Base-by-base conservation (phyloP, 78 protist genomes). In the Dictyostelium intermedium region DNA sequence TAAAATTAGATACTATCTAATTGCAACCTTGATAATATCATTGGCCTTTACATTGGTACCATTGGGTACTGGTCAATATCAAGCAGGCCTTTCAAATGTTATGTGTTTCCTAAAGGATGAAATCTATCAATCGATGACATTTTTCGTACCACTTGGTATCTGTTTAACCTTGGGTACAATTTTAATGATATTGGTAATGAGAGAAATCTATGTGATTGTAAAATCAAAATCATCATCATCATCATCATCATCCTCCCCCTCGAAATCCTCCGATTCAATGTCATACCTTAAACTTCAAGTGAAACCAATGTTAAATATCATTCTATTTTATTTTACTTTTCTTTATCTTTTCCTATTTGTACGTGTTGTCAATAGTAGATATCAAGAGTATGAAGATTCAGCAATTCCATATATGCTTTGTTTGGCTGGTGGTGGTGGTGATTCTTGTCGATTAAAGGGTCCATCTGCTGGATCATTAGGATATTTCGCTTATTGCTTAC, bases 71-170 rank as follows among this genome's bases (percentile, higher is more conserved):
- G 41, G 84, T 2, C 61, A 45, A 47, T 45, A 45, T 79, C 61
- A 79, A 23, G 37, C 70, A 25, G 61, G 61, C 30, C 18, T 50
- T 47, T 16, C 45, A 27, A 79, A 45, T 79, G 50, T 47, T 11
- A n/a, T 77, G 53, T 87, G 93, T 78, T 78, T 70, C 79, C 9
- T 87, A 18, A 34, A 61, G n/a, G 43, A 56, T 30, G 70, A 69
- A 34, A 34, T 27, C 20, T 87, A 87, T 87, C 79, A 56, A 34
- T 23, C 16, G 11, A 63, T 60, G 7, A 56, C 60, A 11, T 87
- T 87, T 66, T 87, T 39, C 25, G 80, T 79, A 3, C 93, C 93
- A 63, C 27, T 87, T 3, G 93, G 85, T 32, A 32, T 87, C 10
- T 27, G 70, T 45, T 66, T 87, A 63, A 25, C 72, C 2, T 1